Base-by-base conservation (phyloP, 169 alveolate genomes). In the Cryptosporidium baileyi region DNA sequence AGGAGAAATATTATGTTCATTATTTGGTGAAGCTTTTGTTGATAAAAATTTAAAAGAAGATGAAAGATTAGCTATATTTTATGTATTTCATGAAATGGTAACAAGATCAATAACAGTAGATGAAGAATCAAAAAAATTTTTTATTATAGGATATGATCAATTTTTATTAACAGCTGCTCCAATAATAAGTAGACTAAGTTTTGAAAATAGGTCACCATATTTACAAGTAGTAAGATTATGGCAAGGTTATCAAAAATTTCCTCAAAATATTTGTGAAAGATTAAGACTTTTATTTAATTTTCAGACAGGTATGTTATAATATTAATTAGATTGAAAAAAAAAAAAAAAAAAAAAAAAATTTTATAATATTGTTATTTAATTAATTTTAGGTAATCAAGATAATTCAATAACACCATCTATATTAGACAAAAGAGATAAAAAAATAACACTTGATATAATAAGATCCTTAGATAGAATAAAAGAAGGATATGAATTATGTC, bases 1-100 rank as follows among this genome's bases (percentile, higher is more conserved):
- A 2, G 85, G 74, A 9, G 85, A 74, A 8, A 60, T 38, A 2
- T 36, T 74, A 15, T 74, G 85, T 57, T 74, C 85, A 17, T 54
- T 74, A 32, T 74, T 74, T 57, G 85, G 85, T 28, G 85, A 74
- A n/a, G 85, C 67, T 19, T 74, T 74, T 74, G 85, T 74, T 3
- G 85, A 74, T 43, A 74, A 74, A 36, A 74, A 30, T 57, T 54
- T 74, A 15, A 74, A 38, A 28, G 85, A 74, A 30, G 85, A 74
- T 6, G 74, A 74, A 13, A 52, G 67, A 24, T 28, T 74, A 34
- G 85, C 85, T 9, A 74, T 74, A 36, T 74, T 74, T 43, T 74
- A 74, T 40, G 85, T 74, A 17, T 74, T 74, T 54, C 85, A 74
- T 36, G 85, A 74, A 54, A 52, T 74, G 67, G 85, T 74, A 0